These are phyloP conservation scores for Apophysomyces variabilis DNA, from an alignment of 371 early-diverging fungal species.

Conservation along the genomic window DNA sequence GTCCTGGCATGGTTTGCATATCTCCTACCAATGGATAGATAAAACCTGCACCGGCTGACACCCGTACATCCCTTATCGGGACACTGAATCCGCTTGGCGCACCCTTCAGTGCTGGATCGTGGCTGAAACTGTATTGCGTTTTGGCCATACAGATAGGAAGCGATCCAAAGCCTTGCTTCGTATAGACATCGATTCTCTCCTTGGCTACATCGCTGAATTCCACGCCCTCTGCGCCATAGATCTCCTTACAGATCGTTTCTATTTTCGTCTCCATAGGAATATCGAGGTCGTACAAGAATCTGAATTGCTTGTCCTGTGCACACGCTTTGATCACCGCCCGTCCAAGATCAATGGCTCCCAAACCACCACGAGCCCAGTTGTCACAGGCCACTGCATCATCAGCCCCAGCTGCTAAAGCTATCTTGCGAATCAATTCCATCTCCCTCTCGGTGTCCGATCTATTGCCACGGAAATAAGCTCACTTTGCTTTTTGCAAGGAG, in stretches of 20 bases:
- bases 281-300: constrained; percentile 79
- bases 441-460: constrained; percentile 84
- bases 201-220: constrained; percentile 77
- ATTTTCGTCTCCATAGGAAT: constrained; percentile 83
- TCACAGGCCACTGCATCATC: constrained; percentile 78
- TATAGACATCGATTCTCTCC: constrained; percentile 79
- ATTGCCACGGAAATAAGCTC: background rate
- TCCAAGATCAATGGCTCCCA: constrained; percentile 85
- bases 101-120: constrained; percentile 87
- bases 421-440: constrained; percentile 70
- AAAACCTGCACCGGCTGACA: constrained; percentile 93
- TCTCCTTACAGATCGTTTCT: constrained; percentile 81
- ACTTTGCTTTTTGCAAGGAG: no score
- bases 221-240: constrained; percentile 92
- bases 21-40: constrained; percentile 91
- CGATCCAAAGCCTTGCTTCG: constrained; percentile 77
- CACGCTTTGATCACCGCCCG: constrained; percentile 80
- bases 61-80: constrained; percentile 90
- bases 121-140: constrained; percentile 89
- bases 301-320: constrained; percentile 60
- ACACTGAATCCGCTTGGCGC: constrained; percentile 90
- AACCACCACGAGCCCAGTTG: constrained; percentile 92
- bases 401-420: constrained; percentile 88
- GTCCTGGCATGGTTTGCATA: constrained; percentile 97
- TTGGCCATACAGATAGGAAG: constrained; percentile 97